Percentiles rank a stretch among this genome's conserved stretches.
Conservation (phyloP, 495 filamentous ascomycete species). For the Lindgomyces ingoldianus region DNA sequence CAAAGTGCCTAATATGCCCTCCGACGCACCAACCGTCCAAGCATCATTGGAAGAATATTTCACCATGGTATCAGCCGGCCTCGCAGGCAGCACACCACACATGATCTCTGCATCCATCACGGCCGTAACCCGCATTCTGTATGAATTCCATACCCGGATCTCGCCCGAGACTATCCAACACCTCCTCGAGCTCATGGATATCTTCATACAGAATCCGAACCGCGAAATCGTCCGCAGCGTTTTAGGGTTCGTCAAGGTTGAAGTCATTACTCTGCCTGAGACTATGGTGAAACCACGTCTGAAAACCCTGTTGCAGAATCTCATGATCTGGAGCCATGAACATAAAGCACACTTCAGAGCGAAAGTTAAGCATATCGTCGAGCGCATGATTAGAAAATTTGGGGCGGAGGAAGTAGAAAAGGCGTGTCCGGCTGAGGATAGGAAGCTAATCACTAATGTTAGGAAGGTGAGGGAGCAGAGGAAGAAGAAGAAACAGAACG, state of each 20-base stretch:
- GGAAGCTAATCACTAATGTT: conserved; percentile 88
- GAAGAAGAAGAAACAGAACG: conserved; percentile 75
- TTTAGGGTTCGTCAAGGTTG: conserved; percentile 95
- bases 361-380: conserved; percentile 96
- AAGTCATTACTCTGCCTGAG: conserved; percentile 77
- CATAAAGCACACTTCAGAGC: conserved; percentile 94
- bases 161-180: conserved; percentile 65
- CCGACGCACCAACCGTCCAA: conserved; percentile 70
- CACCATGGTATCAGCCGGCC: conserved; percentile 95
- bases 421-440: conserved; percentile 77
- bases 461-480: conserved; percentile 85
- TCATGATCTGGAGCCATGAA: conserved; percentile 95
- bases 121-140: conserved; percentile 85
- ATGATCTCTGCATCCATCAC: conserved; percentile 95
- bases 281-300: conserved; percentile 74
- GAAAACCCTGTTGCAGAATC: conserved; percentile 72
- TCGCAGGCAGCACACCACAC: conserved; percentile 87
- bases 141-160: conserved; percentile 70
- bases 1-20: conserved; percentile 80
- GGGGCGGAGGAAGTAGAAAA: conserved; percentile 75
- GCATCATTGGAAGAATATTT: conserved; percentile 92
- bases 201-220: conserved; percentile 93
- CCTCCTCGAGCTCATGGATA: conserved; percentile 85
- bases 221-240: conserved; percentile 92
- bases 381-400: conserved; percentile 88